phyloP scores from a whole-genome alignment of 2,329 filamentous ascomycete species.

The Penicillium sp. region DNA sequence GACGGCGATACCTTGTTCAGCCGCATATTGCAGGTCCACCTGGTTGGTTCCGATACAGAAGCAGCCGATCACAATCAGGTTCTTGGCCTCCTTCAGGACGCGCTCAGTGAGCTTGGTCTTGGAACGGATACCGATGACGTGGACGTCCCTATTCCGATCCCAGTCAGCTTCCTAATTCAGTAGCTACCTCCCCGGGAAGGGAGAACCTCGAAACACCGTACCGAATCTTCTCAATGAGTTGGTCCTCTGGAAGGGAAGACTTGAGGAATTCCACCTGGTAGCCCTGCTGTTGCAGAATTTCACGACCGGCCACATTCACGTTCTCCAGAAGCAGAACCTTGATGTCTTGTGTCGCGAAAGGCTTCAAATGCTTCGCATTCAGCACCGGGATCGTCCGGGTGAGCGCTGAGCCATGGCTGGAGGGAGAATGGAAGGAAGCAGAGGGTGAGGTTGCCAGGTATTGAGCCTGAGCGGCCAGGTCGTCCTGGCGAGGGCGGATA shows the following conservation, averaged over 20 bases:
- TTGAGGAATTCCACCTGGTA: constrained; percentile 96
- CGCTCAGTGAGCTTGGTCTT: constrained; percentile 92
- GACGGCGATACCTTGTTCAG: constrained; percentile 74
- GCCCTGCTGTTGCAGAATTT: constrained; percentile 79
- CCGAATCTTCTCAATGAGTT: constrained; percentile 96
- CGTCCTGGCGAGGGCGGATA: constrained; percentile 32
- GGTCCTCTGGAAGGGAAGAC: constrained; percentile 82
- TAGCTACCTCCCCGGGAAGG: neutral
- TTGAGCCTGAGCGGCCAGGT: constrained; percentile 54
- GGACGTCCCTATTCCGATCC: constrained; percentile 69
- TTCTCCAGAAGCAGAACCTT: constrained; percentile 96
- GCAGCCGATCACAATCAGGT: constrained; percentile 92
- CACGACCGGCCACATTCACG: constrained; percentile 84
- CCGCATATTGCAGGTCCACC: constrained; percentile 46
- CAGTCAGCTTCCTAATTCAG: constrained; percentile 5
- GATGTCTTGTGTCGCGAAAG: constrained; percentile 92
- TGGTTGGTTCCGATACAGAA: constrained; percentile 94
- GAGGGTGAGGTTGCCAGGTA: constrained; percentile 74
- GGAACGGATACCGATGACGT: constrained; percentile 96
- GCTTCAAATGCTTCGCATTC: constrained; percentile 76
- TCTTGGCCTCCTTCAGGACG: constrained; percentile 85
- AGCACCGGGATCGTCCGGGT: constrained; percentile 45
- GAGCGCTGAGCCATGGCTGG: constrained; percentile 57
- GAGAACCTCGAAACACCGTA: constrained; percentile 42
- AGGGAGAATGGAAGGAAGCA: constrained; percentile 71